These are phyloP conservation scores for Leccinum ochraceum DNA, from an alignment of 768 basidiomycete species.

Conservation along the genomic window DNA sequence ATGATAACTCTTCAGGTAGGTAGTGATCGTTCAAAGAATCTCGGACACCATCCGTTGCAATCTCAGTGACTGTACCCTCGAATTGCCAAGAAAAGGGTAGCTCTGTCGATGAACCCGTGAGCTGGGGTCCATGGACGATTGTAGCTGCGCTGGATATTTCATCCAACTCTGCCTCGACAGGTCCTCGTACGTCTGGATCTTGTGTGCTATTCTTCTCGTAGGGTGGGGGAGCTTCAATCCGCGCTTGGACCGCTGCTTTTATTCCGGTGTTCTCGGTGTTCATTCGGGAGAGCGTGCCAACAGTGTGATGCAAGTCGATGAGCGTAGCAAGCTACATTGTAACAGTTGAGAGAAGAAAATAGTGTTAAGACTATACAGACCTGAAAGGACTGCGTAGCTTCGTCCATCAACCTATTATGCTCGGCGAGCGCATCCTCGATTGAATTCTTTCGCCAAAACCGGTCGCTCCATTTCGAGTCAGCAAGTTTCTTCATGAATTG, in stretches of 20 bases:
- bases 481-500: slow-evolving; percentile 42
- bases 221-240: slow-evolving; percentile 20
- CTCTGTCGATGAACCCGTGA: background rate
- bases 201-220: slow-evolving; percentile 14
- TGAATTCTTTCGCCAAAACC: slow-evolving; percentile 40
- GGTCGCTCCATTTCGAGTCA: slow-evolving; percentile 41
- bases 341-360: background rate
- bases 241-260: background rate
- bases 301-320: slow-evolving; percentile 47
- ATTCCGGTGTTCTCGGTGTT: background rate
- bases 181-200: background rate
- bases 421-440: slow-evolving; percentile 42
- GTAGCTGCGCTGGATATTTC: background rate
- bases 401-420: slow-evolving; percentile 39
- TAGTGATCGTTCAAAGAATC: slow-evolving; percentile 23
- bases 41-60: slow-evolving; percentile 17
- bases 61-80: slow-evolving; percentile 21
- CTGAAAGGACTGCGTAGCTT: slow-evolving; percentile 50
- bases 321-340: slow-evolving; percentile 42
- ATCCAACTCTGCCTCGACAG: background rate
- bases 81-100: background rate
- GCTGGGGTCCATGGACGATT: slow-evolving; percentile 6
- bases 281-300: slow-evolving; percentile 26
- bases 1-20: slow-evolving; percentile 24
- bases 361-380: slow-evolving; percentile 19